Evolutionary conservation across 2,329 filamentous ascomycete genomes (phyloP).

Genomic region (Aspergillus costaricaensis): DNA sequence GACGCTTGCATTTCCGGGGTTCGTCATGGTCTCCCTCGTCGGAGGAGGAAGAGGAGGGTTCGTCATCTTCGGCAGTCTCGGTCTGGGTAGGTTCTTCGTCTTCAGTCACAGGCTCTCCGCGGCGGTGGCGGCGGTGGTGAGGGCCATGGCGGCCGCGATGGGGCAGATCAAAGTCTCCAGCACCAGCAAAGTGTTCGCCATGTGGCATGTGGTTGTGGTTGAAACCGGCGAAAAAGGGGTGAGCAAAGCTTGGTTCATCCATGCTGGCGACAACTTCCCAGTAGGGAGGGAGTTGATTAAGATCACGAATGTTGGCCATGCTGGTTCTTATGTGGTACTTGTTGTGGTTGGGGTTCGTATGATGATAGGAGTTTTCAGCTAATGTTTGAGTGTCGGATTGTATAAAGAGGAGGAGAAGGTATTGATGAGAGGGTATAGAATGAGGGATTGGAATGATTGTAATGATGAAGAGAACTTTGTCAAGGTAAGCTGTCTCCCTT

Average conservation of each 20-base stretch:
- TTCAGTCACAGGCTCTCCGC: background rate
- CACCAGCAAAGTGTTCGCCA: background rate
- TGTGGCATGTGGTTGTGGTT: background rate
- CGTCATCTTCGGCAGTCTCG: background rate
- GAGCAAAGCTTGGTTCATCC: conserved; percentile 4
- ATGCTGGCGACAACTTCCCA: conserved; percentile 1
- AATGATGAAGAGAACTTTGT: too few species aligned
- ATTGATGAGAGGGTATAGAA: background rate
- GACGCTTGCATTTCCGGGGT: background rate
- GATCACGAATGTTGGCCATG: conserved; percentile 6
- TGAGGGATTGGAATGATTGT: background rate
- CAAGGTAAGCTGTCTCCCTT: background rate
- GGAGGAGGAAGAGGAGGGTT: background rate
- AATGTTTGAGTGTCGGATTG: background rate
- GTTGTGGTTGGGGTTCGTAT: background rate
- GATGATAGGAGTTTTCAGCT: background rate
- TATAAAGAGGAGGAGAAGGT: background rate
- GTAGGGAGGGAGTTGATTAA: conserved; percentile 4
- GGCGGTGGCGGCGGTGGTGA: conserved; percentile 3
- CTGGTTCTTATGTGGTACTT: background rate
- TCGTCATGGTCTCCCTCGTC: background rate
- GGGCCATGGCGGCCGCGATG: background rate
- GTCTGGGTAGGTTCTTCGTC: conserved; percentile 1
- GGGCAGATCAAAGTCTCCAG: background rate
- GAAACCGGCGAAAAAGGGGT: background rate